These are phyloP conservation scores for Saccharomycopsis microspora DNA, from an alignment of 805 yeast genomes.

Conservation along the genomic window DNA sequence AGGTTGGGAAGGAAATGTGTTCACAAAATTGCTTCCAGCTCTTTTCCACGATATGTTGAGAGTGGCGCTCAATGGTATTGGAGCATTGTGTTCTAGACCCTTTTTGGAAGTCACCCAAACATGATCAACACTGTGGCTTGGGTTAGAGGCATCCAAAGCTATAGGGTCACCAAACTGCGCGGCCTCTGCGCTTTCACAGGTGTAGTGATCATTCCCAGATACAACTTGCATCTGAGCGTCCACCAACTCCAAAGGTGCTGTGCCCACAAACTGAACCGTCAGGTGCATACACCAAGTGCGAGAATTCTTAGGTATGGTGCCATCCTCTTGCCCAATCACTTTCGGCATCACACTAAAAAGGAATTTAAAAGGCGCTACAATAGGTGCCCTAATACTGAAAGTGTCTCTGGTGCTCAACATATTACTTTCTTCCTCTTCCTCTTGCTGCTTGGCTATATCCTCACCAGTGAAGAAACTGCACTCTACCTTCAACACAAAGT, in stretches of 20 bases:
- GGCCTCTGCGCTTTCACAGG: constrained; percentile 21
- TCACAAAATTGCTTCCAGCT: constrained; percentile 17
- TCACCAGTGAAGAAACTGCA: constrained; percentile 17
- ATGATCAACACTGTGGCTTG: background rate
- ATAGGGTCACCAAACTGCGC: constrained; percentile 1
- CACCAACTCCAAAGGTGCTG: constrained; percentile 25
- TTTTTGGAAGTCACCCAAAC: constrained; percentile 17
- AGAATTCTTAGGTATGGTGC: constrained; percentile 20
- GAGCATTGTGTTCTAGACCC: constrained; percentile 23
- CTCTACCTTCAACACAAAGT: constrained; percentile 14
- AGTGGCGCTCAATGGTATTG: constrained; percentile 23
- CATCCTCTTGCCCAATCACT: background rate
- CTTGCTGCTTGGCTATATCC: constrained; percentile 13
- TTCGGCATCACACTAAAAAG: constrained; percentile 25
- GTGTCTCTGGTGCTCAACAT: constrained; percentile 17
- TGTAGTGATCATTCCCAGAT: constrained; percentile 25
- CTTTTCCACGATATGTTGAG: constrained; percentile 27
- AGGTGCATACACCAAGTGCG: constrained; percentile 27
- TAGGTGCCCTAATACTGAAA: constrained; percentile 19
- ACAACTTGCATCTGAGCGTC: constrained; percentile 20
- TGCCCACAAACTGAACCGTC: constrained; percentile 21
- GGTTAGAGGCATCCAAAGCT: background rate
- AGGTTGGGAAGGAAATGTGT: constrained; percentile 25
- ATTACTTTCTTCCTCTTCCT: constrained; percentile 8
- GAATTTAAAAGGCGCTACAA: constrained; percentile 23